Conservation (phyloP, 1,284 basidiomycete genomes). For the Afroboletus lepidellus region DNA sequence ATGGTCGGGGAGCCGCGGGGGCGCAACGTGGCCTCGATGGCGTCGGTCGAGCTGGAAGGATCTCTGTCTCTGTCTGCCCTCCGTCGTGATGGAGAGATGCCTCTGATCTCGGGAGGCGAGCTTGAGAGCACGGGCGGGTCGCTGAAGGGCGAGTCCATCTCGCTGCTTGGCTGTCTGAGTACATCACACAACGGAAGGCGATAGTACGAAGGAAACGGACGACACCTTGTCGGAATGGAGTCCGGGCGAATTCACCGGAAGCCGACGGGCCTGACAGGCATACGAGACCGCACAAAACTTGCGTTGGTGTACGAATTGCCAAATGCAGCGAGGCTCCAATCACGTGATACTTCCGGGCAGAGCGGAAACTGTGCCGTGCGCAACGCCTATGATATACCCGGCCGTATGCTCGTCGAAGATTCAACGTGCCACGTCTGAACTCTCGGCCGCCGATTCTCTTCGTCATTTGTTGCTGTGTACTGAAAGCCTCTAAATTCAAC, state of each 20-base stretch:
- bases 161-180: slow-evolving; percentile 3
- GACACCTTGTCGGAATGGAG: slow-evolving; percentile 10
- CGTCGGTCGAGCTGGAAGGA: slow-evolving; percentile 42
- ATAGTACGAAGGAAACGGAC: slow-evolving; percentile 3
- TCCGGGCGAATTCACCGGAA: no score
- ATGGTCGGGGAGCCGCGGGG: slow-evolving; percentile 65
- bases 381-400: no score
- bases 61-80: slow-evolving; percentile 35
- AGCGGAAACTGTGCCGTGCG: no score
- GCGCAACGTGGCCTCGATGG: slow-evolving; percentile 41
- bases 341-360: no score
- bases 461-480: neutral
- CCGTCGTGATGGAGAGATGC: slow-evolving; percentile 40
- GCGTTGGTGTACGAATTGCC: no score
- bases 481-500: neutral
- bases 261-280: neutral
- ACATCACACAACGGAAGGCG: neutral
- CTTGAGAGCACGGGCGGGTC: slow-evolving; percentile 26
- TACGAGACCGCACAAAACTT: no score
- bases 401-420: neutral
- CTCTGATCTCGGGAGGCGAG: slow-evolving; percentile 46
- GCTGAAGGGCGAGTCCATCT: slow-evolving; percentile 28
- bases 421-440: neutral
- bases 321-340: no score
- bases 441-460: neutral